These are phyloP conservation scores for Annulohypoxylon maeteangense DNA, from an alignment of 495 filamentous ascomycete genomes.

Conservation along the genomic window DNA sequence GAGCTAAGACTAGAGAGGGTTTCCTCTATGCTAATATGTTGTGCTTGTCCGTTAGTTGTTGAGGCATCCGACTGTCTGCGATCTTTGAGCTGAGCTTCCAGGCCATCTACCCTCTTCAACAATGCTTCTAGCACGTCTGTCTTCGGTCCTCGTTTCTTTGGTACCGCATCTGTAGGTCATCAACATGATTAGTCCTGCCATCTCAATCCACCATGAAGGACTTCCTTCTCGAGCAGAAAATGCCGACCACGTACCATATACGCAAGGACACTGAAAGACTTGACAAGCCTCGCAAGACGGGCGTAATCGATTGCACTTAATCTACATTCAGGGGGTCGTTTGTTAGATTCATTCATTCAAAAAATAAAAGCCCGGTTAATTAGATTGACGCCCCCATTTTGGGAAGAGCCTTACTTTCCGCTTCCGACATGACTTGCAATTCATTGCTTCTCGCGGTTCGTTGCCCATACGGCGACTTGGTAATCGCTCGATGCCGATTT, in stretches of 20 bases:
- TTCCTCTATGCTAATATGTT: slow-evolving; percentile 20
- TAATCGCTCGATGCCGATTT: slow-evolving; percentile 86
- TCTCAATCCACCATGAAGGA: neutral
- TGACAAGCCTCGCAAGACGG: slow-evolving; percentile 89
- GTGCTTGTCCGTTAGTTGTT: slow-evolving; percentile 49
- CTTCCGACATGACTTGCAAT: slow-evolving; percentile 92
- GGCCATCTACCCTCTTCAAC: slow-evolving; percentile 81
- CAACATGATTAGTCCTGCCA: slow-evolving; percentile 30
- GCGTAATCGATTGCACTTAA: slow-evolving; percentile 87
- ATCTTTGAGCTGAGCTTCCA: slow-evolving; percentile 82
- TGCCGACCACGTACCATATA: slow-evolving; percentile 73
- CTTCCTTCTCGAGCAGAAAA: neutral
- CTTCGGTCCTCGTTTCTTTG: slow-evolving; percentile 89
- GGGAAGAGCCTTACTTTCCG: slow-evolving; percentile 69
- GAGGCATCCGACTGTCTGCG: slow-evolving; percentile 63
- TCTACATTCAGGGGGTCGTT: slow-evolving; percentile 59
- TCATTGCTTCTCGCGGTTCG: slow-evolving; percentile 89
- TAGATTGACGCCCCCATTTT: slow-evolving; percentile 2
- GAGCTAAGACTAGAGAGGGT: slow-evolving; percentile 11
- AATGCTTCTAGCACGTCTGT: slow-evolving; percentile 88
- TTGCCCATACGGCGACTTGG: slow-evolving; percentile 75
- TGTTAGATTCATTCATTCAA: slow-evolving; percentile 34
- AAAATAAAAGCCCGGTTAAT: slow-evolving; percentile 10
- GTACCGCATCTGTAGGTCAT: slow-evolving; percentile 74
- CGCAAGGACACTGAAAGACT: slow-evolving; percentile 86